A percentile compares a stretch with the other conserved stretches of the same genome.
These are phyloP conservation scores for Colletotrichum echinochloae DNA, from an alignment of 2,329 filamentous ascomycete species.

Conservation along the genomic window DNA sequence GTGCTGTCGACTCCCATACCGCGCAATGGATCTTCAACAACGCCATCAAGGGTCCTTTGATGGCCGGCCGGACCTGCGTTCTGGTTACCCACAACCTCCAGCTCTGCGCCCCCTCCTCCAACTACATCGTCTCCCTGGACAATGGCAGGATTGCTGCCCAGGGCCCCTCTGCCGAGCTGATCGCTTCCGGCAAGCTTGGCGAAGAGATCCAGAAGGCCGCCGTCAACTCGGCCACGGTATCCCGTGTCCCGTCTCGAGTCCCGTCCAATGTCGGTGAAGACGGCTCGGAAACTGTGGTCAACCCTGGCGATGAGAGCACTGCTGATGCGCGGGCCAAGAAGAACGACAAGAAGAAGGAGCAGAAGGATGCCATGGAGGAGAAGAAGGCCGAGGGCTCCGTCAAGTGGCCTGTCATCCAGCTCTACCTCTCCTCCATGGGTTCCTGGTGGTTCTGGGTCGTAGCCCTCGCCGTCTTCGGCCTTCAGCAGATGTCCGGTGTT, in stretches of 20 bases:
- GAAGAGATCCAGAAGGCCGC: slow-evolving; percentile 84
- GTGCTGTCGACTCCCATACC: slow-evolving; percentile 96
- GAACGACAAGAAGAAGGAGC: slow-evolving; percentile 59
- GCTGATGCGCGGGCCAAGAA: slow-evolving; percentile 62
- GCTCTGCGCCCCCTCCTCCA: slow-evolving; percentile 84
- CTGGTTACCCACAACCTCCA: slow-evolving; percentile 95
- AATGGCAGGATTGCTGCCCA: slow-evolving; percentile 85
- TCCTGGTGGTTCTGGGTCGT: slow-evolving; percentile 94
- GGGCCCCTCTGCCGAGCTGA: slow-evolving; percentile 82
- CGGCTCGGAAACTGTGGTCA: slow-evolving; percentile 65
- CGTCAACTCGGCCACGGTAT: slow-evolving; percentile 76
- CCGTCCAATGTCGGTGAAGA: slow-evolving; percentile 80
- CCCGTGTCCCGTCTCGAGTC: slow-evolving; percentile 80
- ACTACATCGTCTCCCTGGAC: slow-evolving; percentile 85
- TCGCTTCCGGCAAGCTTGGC: slow-evolving; percentile 87
- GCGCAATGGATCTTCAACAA: slow-evolving; percentile 98
- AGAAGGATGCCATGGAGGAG: slow-evolving; percentile 73
- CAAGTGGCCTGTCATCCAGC: slow-evolving; percentile 85
- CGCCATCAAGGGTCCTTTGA: slow-evolving; percentile 88
- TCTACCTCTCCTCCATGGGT: slow-evolving; percentile 94
- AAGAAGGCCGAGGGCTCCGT: slow-evolving; percentile 87
- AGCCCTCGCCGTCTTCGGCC: slow-evolving; percentile 78
- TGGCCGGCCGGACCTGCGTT: slow-evolving; percentile 90
- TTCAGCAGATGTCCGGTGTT: slow-evolving; percentile 87
- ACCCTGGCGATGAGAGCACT: slow-evolving; percentile 63